These are phyloP conservation scores for Candida patagonica DNA, from an alignment of 805 yeast genomes.

Conservation along the genomic window DNA sequence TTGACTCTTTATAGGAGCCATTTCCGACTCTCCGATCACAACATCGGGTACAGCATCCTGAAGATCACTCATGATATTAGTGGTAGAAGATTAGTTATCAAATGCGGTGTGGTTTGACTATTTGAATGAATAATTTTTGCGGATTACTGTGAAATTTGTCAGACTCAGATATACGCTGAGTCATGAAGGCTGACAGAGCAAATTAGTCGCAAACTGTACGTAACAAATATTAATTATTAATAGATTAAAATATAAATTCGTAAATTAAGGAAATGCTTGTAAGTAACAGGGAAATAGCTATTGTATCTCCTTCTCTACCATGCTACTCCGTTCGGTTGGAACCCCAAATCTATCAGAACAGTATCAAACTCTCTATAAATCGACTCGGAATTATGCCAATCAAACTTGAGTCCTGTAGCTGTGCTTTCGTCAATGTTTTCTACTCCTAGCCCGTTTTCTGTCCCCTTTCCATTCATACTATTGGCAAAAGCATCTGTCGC, in stretches of 20 bases:
- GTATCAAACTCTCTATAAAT: constrained; percentile 78
- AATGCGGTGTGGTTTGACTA: no score
- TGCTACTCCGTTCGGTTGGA: constrained; percentile 44
- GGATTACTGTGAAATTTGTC: no score
- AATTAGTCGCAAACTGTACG: background rate
- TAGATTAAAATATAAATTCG: no score
- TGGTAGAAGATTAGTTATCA: background rate
- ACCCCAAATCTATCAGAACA: constrained; percentile 88
- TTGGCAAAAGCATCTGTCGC: background rate
- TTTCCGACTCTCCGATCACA: constrained; percentile 55
- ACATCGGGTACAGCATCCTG: constrained; percentile 82
- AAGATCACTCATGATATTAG: constrained; percentile 51
- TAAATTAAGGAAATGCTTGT: no score
- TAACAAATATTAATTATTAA: background rate
- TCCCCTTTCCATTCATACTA: background rate
- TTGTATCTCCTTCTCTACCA: no score
- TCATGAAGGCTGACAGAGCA: background rate
- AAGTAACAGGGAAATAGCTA: no score
- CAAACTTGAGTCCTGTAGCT: constrained; percentile 8
- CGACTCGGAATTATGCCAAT: constrained; percentile 39
- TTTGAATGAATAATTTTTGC: no score
- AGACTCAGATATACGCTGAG: constrained; percentile 1
- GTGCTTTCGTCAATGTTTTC: background rate
- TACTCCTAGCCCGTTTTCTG: background rate
- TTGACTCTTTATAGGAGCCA: constrained; percentile 36